Conservation (phyloP, 352 stramenopile genomes). For the Phytophthora melonis region DNA sequence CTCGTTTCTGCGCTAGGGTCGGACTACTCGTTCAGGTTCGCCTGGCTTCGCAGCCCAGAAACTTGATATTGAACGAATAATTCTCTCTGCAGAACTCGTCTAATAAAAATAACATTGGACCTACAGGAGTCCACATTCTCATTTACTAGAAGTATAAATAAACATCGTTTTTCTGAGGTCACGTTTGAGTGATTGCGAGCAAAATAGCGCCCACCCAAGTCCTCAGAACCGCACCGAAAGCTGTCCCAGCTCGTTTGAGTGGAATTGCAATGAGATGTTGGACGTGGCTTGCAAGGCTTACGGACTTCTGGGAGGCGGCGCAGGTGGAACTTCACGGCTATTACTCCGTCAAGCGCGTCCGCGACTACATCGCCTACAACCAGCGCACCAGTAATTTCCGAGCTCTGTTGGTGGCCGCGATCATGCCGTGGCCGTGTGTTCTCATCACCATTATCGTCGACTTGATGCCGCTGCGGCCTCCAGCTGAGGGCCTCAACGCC, state of each 20-base stretch:
- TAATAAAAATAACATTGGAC: neutral
- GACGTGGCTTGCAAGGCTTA: neutral
- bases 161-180: no score
- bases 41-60: neutral
- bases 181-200: no score
- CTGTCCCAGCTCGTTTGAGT: no score
- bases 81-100: no score
- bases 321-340: constrained; percentile 34
- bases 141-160: no score
- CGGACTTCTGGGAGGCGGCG: constrained; percentile 5
- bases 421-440: constrained; percentile 32
- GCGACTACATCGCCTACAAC: constrained; percentile 13
- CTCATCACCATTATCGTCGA: constrained; percentile 32
- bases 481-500: constrained; percentile 4
- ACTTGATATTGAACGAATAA: neutral
- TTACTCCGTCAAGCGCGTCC: constrained; percentile 27
- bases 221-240: no score
- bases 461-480: constrained; percentile 20
- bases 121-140: no score
- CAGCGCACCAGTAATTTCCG: constrained; percentile 1
- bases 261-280: constrained; percentile 1
- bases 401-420: neutral
- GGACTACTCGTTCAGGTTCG: neutral
- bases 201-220: no score
- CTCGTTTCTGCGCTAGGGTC: neutral